Percentiles rank a stretch among this genome's conserved stretches.
Evolutionary conservation across 352 stramenopile genomes (phyloP).

Genomic region (Globisporangium heterothallicum): DNA sequence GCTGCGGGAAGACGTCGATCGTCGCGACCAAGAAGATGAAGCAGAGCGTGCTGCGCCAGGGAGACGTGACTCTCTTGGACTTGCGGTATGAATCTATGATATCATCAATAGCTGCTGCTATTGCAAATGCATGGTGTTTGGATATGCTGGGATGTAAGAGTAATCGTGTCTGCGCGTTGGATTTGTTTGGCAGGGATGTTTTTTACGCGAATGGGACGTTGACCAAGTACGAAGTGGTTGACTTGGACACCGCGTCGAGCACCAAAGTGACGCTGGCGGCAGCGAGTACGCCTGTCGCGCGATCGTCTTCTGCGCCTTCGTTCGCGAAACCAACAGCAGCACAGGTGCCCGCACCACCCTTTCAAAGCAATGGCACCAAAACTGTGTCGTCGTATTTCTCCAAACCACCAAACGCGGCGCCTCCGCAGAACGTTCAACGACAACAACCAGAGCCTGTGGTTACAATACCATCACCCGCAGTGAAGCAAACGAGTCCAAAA

Average conservation of each 20-base stretch:
- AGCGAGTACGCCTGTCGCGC: constrained; percentile 22
- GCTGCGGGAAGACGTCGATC: constrained; percentile 70
- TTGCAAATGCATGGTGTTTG: neutral
- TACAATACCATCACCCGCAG: constrained; percentile 2
- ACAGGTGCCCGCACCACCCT: neutral
- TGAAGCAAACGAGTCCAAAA: constrained; percentile 21
- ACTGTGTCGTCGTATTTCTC: constrained; percentile 39
- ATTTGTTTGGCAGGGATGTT: constrained; percentile 30
- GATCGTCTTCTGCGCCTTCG: constrained; percentile 5
- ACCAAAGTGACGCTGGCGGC: constrained; percentile 27
- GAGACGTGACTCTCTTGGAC: constrained; percentile 65
- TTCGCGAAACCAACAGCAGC: neutral
- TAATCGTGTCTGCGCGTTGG: neutral
- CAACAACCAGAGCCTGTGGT: too few species aligned
- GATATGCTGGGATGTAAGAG: neutral
- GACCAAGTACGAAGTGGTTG: constrained; percentile 80
- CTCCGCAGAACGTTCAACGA: too few species aligned
- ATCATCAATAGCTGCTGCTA: neutral
- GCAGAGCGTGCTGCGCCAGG: constrained; percentile 67
- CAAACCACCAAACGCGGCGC: too few species aligned
- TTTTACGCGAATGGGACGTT: constrained; percentile 84
- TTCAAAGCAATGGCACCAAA: neutral
- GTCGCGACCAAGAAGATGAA: constrained; percentile 66
- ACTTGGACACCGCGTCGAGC: constrained; percentile 25
- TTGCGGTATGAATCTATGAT: constrained; percentile 24